A percentile compares a stretch with the other conserved stretches of the same genome.
These are phyloP conservation scores for Sordariomycetes sp. DNA, from an alignment of 2,329 filamentous ascomycete species.

Conservation along the genomic window DNA sequence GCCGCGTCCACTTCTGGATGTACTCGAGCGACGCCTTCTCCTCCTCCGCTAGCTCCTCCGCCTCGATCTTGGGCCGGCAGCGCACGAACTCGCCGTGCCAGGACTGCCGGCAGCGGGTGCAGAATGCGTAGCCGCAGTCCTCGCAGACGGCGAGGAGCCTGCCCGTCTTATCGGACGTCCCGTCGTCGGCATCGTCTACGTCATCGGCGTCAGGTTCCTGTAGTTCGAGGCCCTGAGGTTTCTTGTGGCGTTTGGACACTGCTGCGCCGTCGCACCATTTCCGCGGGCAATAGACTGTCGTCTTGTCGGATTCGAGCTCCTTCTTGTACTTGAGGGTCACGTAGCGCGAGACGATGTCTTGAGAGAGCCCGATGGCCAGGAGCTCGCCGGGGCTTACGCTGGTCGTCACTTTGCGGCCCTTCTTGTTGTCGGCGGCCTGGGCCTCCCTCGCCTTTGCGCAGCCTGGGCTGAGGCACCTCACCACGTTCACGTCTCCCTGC, in stretches of 20 bases:
- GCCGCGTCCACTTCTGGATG: constrained; percentile 65
- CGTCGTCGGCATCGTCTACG: constrained; percentile 20
- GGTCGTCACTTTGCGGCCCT: constrained; percentile 42
- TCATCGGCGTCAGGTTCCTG: constrained; percentile 8
- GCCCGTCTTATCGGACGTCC: not conserved
- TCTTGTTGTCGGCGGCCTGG: constrained; percentile 7
- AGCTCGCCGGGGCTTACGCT: constrained; percentile 75
- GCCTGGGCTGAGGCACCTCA: constrained; percentile 68
- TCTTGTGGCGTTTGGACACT: constrained; percentile 58
- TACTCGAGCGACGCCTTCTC: constrained; percentile 82
- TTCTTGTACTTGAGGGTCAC: constrained; percentile 86
- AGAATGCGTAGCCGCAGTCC: constrained; percentile 84
- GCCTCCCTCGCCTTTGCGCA: constrained; percentile 52
- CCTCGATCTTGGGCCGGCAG: constrained; percentile 49
- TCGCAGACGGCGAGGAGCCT: constrained; percentile 67
- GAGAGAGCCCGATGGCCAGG: constrained; percentile 57
- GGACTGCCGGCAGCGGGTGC: constrained; percentile 51
- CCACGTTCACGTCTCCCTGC: constrained; percentile 66
- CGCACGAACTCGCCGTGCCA: constrained; percentile 81
- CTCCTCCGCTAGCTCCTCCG: constrained; percentile 64
- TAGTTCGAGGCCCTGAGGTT: constrained; percentile 52
- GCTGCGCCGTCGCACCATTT: constrained; percentile 88
- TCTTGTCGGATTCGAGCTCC: constrained; percentile 81
- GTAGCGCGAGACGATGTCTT: constrained; percentile 70
- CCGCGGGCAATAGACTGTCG: constrained; percentile 83